phyloP scores from a whole-genome alignment of 1,139 yeast species.

The Scheffersomyces lignicola region DNA sequence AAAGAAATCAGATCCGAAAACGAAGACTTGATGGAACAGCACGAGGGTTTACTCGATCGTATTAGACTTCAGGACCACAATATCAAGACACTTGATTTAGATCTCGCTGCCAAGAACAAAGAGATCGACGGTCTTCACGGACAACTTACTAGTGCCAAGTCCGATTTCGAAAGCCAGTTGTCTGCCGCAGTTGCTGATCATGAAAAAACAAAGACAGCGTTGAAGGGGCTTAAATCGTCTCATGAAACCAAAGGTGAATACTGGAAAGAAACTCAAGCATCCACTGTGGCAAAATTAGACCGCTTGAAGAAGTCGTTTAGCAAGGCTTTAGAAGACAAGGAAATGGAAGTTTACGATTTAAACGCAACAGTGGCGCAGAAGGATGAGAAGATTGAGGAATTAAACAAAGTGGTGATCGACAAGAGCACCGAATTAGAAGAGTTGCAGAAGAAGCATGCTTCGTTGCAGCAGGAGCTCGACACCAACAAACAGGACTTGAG shows the following conservation, averaged over 20 bases:
- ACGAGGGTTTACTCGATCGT: not conserved
- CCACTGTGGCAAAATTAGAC: too few relatives aligned
- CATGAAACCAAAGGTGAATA: too few relatives aligned
- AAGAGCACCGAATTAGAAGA: conserved; percentile 3
- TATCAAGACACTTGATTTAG: not conserved
- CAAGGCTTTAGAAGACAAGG: not conserved
- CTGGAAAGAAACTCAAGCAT: too few relatives aligned
- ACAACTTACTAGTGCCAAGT: too few relatives aligned
- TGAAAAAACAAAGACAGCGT: too few relatives aligned
- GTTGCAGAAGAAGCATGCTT: conserved; percentile 2
- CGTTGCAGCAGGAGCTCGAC: not conserved
- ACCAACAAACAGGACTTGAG: conserved; percentile 1
- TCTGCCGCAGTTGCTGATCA: too few relatives aligned
- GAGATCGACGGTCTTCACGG: not conserved
- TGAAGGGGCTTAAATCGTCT: too few relatives aligned
- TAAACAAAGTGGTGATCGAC: not conserved
- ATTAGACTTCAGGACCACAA: not conserved
- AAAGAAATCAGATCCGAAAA: conserved; percentile 43
- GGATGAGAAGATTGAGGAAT: conserved; percentile 4
- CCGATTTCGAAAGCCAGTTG: too few relatives aligned
- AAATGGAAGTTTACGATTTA: not conserved
- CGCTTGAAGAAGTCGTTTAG: not conserved
- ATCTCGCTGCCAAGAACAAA: not conserved
- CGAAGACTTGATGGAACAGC: not conserved
- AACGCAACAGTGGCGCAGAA: conserved; percentile 3